Evolutionary conservation across 2,329 filamentous ascomycete genomes (phyloP), one percentile per base, ranked within the genome.

Genomic region (Fusarium torulosum): DNA sequence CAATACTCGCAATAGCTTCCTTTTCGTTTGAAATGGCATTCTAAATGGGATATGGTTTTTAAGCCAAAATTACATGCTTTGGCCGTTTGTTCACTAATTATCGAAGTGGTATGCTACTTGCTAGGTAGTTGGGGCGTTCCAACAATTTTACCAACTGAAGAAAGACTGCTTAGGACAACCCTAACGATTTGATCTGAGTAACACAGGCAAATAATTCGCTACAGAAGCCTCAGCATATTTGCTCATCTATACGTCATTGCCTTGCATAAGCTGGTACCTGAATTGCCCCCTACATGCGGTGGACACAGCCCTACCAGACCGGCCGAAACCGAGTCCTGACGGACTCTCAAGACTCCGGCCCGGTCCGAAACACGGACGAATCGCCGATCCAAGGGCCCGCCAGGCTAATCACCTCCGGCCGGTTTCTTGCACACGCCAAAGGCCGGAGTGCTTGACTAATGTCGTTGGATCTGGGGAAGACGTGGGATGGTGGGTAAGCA

Each of bases 351-450:
- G 37, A 19, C 59, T 56, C 49, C 58, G 50, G 42, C 25, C 50
- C 58, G 50, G 49, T 23, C 58, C 37, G 23, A 38, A 11, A 25
- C 8, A 25, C 23, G 46, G 46, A 35, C 15, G 19, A 40, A 61
- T 61, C 55, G 23, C 37, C 37, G 57, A 47, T 62, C 37, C 49
- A 62, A 62, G 29, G 37, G 37, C 11, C 19, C 8, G 19, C n/a
- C 14, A 14, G 23, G 9, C 15, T 21, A 14, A 9, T 25, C 31
- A 40, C 25, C 19, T 10, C 25, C 33, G 37, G 23, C 46, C 53
- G 37, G 20, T 21, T 41, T 23, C 35, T 25, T 40, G 19, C 17
- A 29, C 43, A 50, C 33, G 20, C n/a, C 33, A n/a, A 8, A 40
- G 11, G 35, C 47, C 15, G 13, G 6, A 14, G 20, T 17, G 3